Percentiles rank a stretch among this genome's conserved stretches.
phyloP scores from a whole-genome alignment of 169 alveolate species.

The Amoebophrya sp. region DNA sequence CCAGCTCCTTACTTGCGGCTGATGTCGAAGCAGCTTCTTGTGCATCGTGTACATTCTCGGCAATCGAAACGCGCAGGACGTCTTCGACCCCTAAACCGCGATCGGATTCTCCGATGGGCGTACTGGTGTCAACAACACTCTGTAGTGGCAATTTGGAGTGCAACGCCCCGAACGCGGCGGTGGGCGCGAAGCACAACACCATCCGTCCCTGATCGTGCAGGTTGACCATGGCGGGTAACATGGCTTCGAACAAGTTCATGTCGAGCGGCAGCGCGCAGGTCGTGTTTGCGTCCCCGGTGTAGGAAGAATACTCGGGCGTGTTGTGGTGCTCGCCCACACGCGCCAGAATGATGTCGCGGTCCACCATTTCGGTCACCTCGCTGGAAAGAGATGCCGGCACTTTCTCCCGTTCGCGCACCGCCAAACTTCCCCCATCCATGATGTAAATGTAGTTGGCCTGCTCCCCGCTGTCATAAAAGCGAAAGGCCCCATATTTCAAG shows the following conservation, averaged over 20 bases:
- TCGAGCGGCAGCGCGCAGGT: conserved; percentile 8
- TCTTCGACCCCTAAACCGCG: neutral
- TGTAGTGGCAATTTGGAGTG: neutral
- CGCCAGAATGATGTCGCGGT: neutral
- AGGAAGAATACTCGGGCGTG: neutral
- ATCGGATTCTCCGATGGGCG: too few relatives aligned
- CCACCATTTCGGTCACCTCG: neutral
- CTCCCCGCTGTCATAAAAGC: neutral
- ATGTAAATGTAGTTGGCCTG: neutral
- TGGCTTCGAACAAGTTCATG: neutral
- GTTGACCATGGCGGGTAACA: neutral
- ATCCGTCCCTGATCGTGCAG: neutral
- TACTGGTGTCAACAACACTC: too few relatives aligned
- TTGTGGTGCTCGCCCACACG: conserved; percentile 18
- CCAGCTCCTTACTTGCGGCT: neutral
- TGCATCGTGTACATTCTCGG: neutral
- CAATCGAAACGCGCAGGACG: neutral
- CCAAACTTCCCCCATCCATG: neutral
- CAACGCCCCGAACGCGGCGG: neutral
- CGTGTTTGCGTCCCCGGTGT: conserved; percentile 2
- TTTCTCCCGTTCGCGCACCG: neutral
- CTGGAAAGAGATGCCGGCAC: neutral
- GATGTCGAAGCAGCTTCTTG: too few relatives aligned
- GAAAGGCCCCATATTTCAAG: neutral
- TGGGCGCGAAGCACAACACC: conserved; percentile 3